These are phyloP conservation scores for Paraglomus occultum DNA, from an alignment of 192 early-diverging fungal genomes.

Conservation along the genomic window DNA sequence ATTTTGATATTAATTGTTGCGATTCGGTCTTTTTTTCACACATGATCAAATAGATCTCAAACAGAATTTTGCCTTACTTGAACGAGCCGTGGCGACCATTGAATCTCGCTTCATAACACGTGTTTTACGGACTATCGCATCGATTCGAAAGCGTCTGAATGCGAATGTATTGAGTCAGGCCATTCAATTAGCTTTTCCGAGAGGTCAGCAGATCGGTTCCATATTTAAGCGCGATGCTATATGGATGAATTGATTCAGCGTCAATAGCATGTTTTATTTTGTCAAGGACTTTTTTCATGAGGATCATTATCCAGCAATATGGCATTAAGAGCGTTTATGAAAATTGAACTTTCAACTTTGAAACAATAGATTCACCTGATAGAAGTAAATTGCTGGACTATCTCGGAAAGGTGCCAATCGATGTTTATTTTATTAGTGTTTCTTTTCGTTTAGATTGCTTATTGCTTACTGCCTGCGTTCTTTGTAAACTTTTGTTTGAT, in stretches of 20 bases:
- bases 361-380: slow-evolving; percentile 31
- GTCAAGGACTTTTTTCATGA: background rate
- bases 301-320: slow-evolving; percentile 3
- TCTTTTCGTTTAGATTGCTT: slow-evolving; percentile 28
- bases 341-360: background rate
- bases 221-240: background rate
- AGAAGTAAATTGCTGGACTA: slow-evolving; percentile 35
- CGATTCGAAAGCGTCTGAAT: slow-evolving; percentile 77
- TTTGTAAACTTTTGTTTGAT: slow-evolving; percentile 19
- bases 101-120: slow-evolving; percentile 89
- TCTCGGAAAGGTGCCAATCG: slow-evolving; percentile 37
- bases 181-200: slow-evolving; percentile 51
- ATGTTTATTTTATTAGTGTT: background rate
- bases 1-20: background rate
- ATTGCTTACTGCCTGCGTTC: slow-evolving; percentile 6
- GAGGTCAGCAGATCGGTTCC: slow-evolving; percentile 37
- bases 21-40: background rate
- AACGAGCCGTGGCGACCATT: slow-evolving; percentile 76
- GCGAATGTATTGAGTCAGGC: slow-evolving; percentile 59
- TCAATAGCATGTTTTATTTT: background rate
- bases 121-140: slow-evolving; percentile 77
- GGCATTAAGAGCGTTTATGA: background rate
- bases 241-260: background rate
- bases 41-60: slow-evolving; percentile 68
- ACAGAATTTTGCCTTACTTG: slow-evolving; percentile 80